Evolutionary conservation across 1,284 basidiomycete genomes (phyloP), one percentile per base, ranked within the genome.

Genomic region (Naganishia cerealis): DNA sequence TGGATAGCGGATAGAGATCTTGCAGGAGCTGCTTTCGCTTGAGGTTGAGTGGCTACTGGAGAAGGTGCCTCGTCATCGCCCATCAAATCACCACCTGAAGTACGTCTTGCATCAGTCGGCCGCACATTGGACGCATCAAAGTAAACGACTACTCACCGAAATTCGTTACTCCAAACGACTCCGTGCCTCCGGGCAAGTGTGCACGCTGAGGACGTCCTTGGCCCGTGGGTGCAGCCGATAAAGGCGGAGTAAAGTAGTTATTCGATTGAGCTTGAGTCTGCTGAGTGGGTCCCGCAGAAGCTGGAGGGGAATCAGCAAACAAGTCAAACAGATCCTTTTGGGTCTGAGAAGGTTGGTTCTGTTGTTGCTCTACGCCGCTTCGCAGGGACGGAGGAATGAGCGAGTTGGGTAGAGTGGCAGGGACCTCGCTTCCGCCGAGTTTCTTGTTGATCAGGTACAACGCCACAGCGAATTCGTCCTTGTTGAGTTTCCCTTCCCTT

Each of bases 381-480:
- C 81, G 74, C 13, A 81, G 69, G 0, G 73, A 73, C 0, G 94
- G 94, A 5, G 96, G 95, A 12, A 97, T 79, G 53, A 99, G 84
- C 43, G 86, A 86, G 29, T 79, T 77, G 0, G 94, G 92, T 18
- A 99, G 84, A 29, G 82, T 80, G 0, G 83, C 71, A 0, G 96
- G 96, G 29, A 95, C 80, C 1, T 91, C 88, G 71, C 87, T 87
- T n/a, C 95, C 95, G 1, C 87, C 85, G 1, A 98, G 82, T 78
- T 90, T 93, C 73, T 86, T 86, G 79, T 93, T 91, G 76, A 99
- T 98, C 57, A 99, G 85, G 80, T 95, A 87, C 88, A 97, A 89
- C 3, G 94, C 96, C 52, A 99, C 90, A 2, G 96, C 95, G 79
- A 99, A 99, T 36, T 94, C 92, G 69, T 98, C 95, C 65, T 88